Evolutionary conservation across 345 rosid genomes (phyloP).

Genomic region (Gossypium mustelinum): DNA sequence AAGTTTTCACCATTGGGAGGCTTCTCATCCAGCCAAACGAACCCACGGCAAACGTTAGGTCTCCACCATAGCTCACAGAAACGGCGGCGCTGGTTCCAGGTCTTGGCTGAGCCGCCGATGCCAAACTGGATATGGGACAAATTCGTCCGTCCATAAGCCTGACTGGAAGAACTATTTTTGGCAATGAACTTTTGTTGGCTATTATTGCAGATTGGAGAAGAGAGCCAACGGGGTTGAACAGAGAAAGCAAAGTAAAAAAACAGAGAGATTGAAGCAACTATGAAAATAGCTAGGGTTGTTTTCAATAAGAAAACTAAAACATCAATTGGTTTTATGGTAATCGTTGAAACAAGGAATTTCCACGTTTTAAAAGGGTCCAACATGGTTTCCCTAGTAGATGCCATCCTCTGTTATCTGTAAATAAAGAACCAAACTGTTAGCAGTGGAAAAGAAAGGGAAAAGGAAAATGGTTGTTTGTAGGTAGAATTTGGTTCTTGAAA

Average conservation of each 20-base stretch:
- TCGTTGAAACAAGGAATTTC: slow-evolving; percentile 11
- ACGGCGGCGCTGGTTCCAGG: slow-evolving; percentile 64
- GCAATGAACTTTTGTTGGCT: slow-evolving; percentile 2
- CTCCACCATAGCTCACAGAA: slow-evolving; percentile 80
- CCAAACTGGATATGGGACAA: slow-evolving; percentile 69
- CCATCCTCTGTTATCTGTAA: neutral
- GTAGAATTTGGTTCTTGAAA: neutral
- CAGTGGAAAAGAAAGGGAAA: neutral
- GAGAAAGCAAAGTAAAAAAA: slow-evolving; percentile 5
- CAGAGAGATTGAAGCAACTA: neutral
- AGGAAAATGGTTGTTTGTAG: neutral
- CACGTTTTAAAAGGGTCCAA: slow-evolving; percentile 1
- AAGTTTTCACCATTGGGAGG: slow-evolving; percentile 38
- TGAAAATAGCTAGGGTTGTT: neutral
- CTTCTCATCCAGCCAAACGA: slow-evolving; percentile 71
- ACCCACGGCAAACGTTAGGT: slow-evolving; percentile 65
- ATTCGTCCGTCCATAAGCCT: slow-evolving; percentile 29
- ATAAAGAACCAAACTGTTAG: too few relatives aligned
- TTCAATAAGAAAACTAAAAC: neutral
- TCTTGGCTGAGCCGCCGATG: slow-evolving; percentile 73
- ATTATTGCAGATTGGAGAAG: slow-evolving; percentile 28
- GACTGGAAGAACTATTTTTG: neutral
- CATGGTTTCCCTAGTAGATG: neutral
- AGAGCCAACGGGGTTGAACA: neutral
- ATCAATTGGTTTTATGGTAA: slow-evolving; percentile 8